Evolutionary conservation across 768 basidiomycete species (phyloP).

Genomic region (Chalciporus piperatus): DNA sequence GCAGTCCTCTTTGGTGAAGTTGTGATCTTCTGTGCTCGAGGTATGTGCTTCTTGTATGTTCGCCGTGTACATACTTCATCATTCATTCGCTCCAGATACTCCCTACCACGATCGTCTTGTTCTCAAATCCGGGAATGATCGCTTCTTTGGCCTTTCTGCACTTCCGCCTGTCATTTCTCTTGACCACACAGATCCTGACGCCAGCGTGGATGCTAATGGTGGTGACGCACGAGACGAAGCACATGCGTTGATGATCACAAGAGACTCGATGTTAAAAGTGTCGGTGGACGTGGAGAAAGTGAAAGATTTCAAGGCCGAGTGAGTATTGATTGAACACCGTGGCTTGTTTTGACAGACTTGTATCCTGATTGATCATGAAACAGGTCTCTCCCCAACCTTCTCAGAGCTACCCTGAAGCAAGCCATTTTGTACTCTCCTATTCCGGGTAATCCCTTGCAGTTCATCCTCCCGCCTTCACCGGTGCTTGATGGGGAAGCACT

Average conservation of each 20-base stretch:
- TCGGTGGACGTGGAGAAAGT: constrained; percentile 61
- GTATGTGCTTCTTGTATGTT: constrained; percentile 32
- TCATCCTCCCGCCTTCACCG: constrained; percentile 65
- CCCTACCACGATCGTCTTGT: constrained; percentile 71
- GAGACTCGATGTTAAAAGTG: constrained; percentile 67
- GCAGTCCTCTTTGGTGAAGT: constrained; percentile 76
- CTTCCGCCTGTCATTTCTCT: constrained; percentile 20
- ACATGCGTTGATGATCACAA: constrained; percentile 46
- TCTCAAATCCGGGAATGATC: constrained; percentile 64
- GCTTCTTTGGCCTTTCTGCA: constrained; percentile 71
- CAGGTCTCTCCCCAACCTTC: constrained; percentile 59
- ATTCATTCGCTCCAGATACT: constrained; percentile 43
- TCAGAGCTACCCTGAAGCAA: constrained; percentile 80
- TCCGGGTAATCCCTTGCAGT: constrained; percentile 75
- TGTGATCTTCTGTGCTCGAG: constrained; percentile 66
- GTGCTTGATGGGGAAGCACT: constrained; percentile 75
- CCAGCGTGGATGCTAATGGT: constrained; percentile 6
- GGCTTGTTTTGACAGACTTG: neutral
- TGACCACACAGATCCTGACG: constrained; percentile 16
- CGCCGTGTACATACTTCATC: neutral
- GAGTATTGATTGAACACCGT: constrained; percentile 20
- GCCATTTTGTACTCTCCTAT: constrained; percentile 76
- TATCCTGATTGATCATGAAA: constrained; percentile 34
- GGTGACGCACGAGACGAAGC: constrained; percentile 12
- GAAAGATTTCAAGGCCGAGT: constrained; percentile 62